Conservation (phyloP, 2,329 filamentous ascomycete genomes). For the Pyrenochaeta sp. region DNA sequence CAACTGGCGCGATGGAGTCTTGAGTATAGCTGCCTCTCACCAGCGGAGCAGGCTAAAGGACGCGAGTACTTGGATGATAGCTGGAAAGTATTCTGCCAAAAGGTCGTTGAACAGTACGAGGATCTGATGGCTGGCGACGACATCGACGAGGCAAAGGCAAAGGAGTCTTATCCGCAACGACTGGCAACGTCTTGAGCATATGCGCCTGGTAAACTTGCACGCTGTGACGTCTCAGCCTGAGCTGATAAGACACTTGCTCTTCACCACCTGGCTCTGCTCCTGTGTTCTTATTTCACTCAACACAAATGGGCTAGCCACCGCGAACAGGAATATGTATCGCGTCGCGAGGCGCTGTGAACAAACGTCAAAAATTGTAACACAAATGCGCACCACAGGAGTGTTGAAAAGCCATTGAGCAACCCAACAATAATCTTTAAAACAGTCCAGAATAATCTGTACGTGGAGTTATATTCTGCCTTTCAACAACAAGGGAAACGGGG, state of each 20-base stretch:
- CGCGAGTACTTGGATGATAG: constrained; percentile 59
- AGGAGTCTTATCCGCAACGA: constrained; percentile 5
- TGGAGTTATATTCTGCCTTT: no score
- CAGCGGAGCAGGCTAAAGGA: constrained; percentile 51
- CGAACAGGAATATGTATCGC: no score
- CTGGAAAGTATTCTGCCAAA: constrained; percentile 68
- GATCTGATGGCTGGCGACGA: constrained; percentile 13
- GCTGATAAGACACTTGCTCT: background rate
- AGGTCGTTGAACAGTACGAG: constrained; percentile 57
- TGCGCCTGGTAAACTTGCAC: background rate
- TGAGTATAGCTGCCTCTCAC: constrained; percentile 53
- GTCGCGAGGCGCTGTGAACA: no score
- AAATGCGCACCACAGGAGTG: no score
- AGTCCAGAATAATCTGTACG: no score
- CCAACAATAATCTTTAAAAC: no score
- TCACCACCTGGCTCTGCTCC: no score
- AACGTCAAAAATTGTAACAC: no score
- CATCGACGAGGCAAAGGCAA: constrained; percentile 13
- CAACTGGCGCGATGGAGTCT: constrained; percentile 63
- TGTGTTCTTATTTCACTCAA: no score
- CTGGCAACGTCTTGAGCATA: background rate
- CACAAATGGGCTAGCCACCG: no score
- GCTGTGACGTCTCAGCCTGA: background rate
- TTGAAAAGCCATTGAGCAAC: no score
- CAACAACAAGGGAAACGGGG: no score